Evolutionary conservation across 176 grass and related monocot genomes (phyloP), one percentile per base, ranked within the genome.

Genomic region (Canna indica): DNA sequence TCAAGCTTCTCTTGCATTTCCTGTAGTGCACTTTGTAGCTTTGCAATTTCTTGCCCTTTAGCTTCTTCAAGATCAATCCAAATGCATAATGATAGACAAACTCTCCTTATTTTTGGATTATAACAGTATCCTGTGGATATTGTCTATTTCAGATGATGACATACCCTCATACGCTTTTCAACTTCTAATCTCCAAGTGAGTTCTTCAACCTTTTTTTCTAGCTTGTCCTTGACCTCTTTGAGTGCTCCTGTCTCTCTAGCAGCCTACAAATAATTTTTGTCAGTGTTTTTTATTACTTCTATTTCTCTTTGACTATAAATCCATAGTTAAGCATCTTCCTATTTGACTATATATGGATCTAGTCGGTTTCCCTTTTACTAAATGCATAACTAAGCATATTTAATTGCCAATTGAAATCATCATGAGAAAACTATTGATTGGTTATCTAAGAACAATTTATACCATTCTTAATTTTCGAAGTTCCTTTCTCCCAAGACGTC

Each of bases 161-260:
- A 78, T 91, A 96, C 92, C 92, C 88, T 88, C 85, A 91, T 74
- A 71, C 82, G 85, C 77, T 96, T 96, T 72, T 96, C 92, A 72
- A 96, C 79, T 27, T 96, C 88, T 70, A 96, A 75, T 72, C 83
- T 78, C 92, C 92, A 96, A 35, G 85, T 96, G 70, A 96, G 88
- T 72, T 96, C 92, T 73, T 96, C 92, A 15, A 96, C 86, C 60
- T 86, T 85, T 71, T 96, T 96, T 84, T 96, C 92, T 32, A 96
- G 79, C 42, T 96, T 96, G 76, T 96, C 88, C 79, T 96, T 96
- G n/a, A 83, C 85, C 85, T 91, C 92, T 89, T 85, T 88, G 7
- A 96, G 81, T 72, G 92, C 92, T 33, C 92, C 92, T 2, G 82
- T 91, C 64, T 96, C 92, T 84, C 85, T 89, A 76, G 92, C 92